Evolutionary conservation across 2,329 filamentous ascomycete species (phyloP).

Genomic region (Paecilomyces sp.): DNA sequence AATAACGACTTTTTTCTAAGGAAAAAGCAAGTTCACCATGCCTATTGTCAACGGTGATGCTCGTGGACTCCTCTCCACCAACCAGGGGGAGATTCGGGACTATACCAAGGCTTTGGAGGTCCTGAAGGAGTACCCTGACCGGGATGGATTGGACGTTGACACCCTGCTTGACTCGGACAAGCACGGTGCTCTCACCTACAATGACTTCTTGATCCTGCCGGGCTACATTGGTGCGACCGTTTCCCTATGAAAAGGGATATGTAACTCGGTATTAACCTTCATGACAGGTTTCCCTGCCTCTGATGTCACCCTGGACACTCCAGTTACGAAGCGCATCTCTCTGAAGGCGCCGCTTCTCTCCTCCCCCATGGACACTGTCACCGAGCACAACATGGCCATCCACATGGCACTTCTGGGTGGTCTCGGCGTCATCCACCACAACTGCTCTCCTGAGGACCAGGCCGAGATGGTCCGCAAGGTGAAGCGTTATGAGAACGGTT

Average conservation of each 20-base stretch:
- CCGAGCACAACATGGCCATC: slow-evolving; percentile 98
- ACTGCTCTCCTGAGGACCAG: slow-evolving; percentile 95
- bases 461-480: slow-evolving; percentile 99
- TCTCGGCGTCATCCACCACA: slow-evolving; percentile 90
- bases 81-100: slow-evolving; percentile 57
- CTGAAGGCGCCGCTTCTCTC: slow-evolving; percentile 96
- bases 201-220: slow-evolving; percentile 93
- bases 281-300: slow-evolving; percentile 74
- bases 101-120: slow-evolving; percentile 68
- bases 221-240: slow-evolving; percentile 74
- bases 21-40: slow-evolving; percentile 48
- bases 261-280: slow-evolving; percentile 5
- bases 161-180: slow-evolving; percentile 85
- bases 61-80: slow-evolving; percentile 39
- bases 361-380: slow-evolving; percentile 99
- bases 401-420: slow-evolving; percentile 60
- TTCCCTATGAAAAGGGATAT: background rate
- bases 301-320: slow-evolving; percentile 79
- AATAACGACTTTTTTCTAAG: background rate
- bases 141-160: slow-evolving; percentile 81
- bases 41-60: slow-evolving; percentile 61
- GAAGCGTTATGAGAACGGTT: slow-evolving; percentile 98
- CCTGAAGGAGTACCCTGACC: slow-evolving; percentile 66
- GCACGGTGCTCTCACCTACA: slow-evolving; percentile 94
- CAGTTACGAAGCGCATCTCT: slow-evolving; percentile 88